These are phyloP conservation scores for Uromyces viciae-fabae DNA, from an alignment of 1,284 basidiomycete species.

Conservation along the genomic window DNA sequence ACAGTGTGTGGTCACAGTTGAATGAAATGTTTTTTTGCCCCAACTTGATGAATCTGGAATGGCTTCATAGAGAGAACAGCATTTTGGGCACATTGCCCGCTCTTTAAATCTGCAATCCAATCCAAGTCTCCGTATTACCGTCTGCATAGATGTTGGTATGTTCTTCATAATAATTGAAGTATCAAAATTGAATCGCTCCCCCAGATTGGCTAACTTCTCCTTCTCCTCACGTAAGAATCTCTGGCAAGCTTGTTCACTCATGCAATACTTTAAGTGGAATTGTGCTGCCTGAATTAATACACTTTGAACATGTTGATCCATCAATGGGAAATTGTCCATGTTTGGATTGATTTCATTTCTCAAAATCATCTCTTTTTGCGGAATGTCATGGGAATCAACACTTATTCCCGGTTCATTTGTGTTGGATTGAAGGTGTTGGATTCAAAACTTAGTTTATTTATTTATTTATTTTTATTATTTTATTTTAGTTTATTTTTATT, in stretches of 20 bases:
- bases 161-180: neutral
- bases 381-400: too few relatives aligned
- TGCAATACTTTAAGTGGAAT: neutral
- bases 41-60: conserved; percentile 10
- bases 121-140: neutral
- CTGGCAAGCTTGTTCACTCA: conserved; percentile 1
- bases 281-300: neutral
- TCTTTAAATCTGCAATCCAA: conserved; percentile 7
- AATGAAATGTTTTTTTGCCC: neutral
- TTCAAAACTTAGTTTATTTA: too few relatives aligned
- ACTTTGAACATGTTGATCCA: neutral
- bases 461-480: too few relatives aligned
- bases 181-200: neutral
- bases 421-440: neutral
- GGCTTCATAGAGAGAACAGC: neutral
- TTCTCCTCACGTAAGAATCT: neutral
- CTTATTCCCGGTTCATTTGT: too few relatives aligned
- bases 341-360: neutral
- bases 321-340: neutral
- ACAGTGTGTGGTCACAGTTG: neutral
- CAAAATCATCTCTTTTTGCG: neutral
- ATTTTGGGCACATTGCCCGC: neutral
- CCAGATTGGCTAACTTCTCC: neutral
- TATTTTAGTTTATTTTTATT: too few relatives aligned
- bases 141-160: neutral